Conservation (phyloP, 169 alveolate genomes). For the Eimeria necatrix region DNA sequence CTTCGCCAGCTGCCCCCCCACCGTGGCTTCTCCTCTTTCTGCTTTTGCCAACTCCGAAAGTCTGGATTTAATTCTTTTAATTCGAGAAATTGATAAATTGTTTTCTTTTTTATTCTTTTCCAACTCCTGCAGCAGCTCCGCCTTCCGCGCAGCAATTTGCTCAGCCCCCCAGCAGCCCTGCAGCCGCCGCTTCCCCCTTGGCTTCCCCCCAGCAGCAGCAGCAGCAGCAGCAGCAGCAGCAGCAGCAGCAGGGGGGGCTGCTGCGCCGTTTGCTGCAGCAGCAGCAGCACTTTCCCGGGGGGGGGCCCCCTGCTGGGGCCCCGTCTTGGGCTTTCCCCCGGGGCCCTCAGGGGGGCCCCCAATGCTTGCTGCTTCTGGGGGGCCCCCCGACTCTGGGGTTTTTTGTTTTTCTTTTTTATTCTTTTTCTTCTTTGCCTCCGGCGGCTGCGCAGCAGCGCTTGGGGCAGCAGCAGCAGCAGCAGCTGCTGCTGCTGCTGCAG, state of each 20-base stretch:
- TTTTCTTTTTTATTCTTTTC: no score
- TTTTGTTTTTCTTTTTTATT: no score
- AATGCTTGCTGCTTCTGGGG: background rate
- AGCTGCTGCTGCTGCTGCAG: no score
- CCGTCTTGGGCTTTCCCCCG: background rate
- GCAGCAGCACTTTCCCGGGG: background rate
- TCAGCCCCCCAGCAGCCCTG: background rate
- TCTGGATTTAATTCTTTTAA: background rate
- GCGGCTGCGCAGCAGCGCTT: no score
- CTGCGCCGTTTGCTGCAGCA: background rate
- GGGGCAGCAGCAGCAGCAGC: no score
- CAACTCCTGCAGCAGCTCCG: conserved; percentile 8
- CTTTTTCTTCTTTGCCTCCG: no score
- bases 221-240: background rate
- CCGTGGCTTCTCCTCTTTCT: background rate
- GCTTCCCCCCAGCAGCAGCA: background rate
- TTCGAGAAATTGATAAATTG: background rate
- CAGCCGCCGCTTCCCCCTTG: background rate
- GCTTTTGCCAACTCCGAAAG: background rate
- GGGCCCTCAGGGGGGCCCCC: conserved; percentile 4
- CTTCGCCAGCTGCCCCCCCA: conserved; percentile 7
- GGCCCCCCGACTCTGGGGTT: no score
- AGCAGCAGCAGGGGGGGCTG: background rate
- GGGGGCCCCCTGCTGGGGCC: background rate
- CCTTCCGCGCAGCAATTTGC: background rate